Base-by-base conservation (phyloP, 176 grass and related monocot genomes). In the Oryza meridionalis region DNA sequence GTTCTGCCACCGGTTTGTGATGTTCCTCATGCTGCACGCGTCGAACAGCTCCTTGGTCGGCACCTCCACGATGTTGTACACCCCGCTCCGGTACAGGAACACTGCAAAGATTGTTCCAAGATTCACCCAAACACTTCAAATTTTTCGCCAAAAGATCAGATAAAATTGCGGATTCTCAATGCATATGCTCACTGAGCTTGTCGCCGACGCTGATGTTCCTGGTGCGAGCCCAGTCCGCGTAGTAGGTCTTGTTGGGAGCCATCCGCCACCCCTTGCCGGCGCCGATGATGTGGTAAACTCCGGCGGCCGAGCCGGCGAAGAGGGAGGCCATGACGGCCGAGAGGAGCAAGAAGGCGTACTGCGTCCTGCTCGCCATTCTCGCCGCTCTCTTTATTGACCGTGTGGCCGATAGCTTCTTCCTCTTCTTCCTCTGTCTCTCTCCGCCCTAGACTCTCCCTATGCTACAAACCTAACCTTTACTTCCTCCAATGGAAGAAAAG, bases 61-160 rank as follows among this genome's bases (percentile, higher is more conserved):
- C 75, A 93, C 93, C 89, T 93, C 83, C 80, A 93, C 83, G 85
- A 98, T 91, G 84, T 94, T 94, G 70, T 98, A 78, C 82, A 90
- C 78, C 40, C 82, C 89, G 59, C 86, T 92, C 53, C 85, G 83
- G 84, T 86, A 98, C 42, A 94, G 55, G 68, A 98, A 98, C 90
- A 98, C 94, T 94, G 86, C 62, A 59, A 59, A 59, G 19, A 29
- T 29, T 29, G 27, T 29, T 29, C 27, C 27, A 29, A 29, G 27
- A 62, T 62, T 62, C 58, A 9, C 21, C 8, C 35, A 37, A 55
- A 9, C 22, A 3, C 58, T 61, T 61, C 58, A 10, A 37, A 6
- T 37, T 37, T 37, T 37, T 37, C 5, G 35, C 35, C 5, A 0
- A 37, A 37, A 37, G 35, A 37, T 37, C 35, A 37, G 35, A 37